phyloP scores from a whole-genome alignment of 1,139 yeast genomes.

The Yamadazyma diddensiae region DNA sequence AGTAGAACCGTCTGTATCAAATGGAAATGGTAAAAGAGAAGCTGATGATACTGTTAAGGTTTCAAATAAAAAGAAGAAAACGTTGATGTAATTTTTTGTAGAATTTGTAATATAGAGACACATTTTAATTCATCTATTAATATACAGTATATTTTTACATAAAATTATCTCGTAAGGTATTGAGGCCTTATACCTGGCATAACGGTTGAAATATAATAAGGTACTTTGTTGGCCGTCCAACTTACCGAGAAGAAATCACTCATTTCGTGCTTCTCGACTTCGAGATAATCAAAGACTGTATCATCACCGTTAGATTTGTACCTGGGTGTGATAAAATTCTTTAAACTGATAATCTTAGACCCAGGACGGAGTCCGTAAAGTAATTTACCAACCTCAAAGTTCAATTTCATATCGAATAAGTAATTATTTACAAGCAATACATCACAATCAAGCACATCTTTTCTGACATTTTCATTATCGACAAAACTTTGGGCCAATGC shows the following conservation, averaged over 20 bases:
- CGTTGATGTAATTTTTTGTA: constrained; percentile 1
- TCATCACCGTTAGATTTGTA: constrained; percentile 55
- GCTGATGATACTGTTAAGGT: constrained; percentile 5
- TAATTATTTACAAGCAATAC: constrained; percentile 80
- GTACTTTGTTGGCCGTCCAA: constrained; percentile 88
- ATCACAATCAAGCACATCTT: constrained; percentile 59
- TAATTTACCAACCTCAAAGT: constrained; percentile 64
- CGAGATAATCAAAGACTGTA: constrained; percentile 59
- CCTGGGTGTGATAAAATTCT: constrained; percentile 64
- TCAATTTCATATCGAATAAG: constrained; percentile 71
- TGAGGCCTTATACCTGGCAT: constrained; percentile 37
- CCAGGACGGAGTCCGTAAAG: constrained; percentile 67
- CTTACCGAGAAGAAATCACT: constrained; percentile 70
- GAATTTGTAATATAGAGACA: constrained; percentile 1
- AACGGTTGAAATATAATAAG: constrained; percentile 75
- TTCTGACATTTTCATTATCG: constrained; percentile 53
- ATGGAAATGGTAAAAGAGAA: constrained; percentile 5
- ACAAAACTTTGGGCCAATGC: constrained; percentile 72
- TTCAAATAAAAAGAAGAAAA: constrained; percentile 3
- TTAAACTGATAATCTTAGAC: constrained; percentile 72
- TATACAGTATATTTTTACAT: background rate
- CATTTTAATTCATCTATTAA: constrained; percentile 1
- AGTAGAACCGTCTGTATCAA: constrained; percentile 26
- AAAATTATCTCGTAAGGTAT: constrained; percentile 15
- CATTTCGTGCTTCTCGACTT: constrained; percentile 64